Percentiles rank a stretch among this genome's conserved stretches.
Conservation (phyloP, 164 flowering plant genomes). For the Magnolia officinalis region DNA sequence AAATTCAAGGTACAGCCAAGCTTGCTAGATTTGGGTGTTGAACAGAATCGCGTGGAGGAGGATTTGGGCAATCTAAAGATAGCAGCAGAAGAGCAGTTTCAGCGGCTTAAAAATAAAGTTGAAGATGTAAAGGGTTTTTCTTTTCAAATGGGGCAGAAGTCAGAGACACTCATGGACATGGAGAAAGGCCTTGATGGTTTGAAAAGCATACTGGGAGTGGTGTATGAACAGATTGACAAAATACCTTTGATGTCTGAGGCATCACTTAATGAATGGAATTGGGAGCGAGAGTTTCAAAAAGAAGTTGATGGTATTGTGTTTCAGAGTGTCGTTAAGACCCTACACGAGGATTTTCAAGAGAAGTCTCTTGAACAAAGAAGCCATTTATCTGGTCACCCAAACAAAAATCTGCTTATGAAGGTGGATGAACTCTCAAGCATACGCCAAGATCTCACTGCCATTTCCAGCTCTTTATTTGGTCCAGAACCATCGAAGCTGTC, state of each 20-base stretch:
- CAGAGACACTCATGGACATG: conserved; percentile 29
- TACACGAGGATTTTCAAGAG: conserved; percentile 41
- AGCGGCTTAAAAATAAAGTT: conserved; percentile 39
- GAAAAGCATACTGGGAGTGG: conserved; percentile 19
- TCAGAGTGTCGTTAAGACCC: conserved; percentile 29
- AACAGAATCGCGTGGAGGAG: conserved; percentile 24
- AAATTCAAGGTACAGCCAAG: background rate
- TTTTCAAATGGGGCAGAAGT: conserved; percentile 21
- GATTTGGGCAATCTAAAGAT: conserved; percentile 26
- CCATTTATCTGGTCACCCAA: conserved; percentile 20
- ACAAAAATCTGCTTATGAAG: conserved; percentile 26
- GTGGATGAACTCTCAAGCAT: conserved; percentile 50
- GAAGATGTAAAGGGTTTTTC: conserved; percentile 22
- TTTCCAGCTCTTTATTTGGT: conserved; percentile 39
- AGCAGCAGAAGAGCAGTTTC: conserved; percentile 37
- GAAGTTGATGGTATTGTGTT: conserved; percentile 55
- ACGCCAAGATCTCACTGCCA: conserved; percentile 49
- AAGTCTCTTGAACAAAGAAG: conserved; percentile 32
- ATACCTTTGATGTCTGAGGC: conserved; percentile 25
- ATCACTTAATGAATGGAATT: conserved; percentile 27
- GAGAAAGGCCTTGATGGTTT: conserved; percentile 34
- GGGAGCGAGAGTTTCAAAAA: conserved; percentile 40
- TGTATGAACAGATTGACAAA: conserved; percentile 24
- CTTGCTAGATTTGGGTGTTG: background rate
- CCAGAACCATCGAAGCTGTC: conserved; percentile 40